Percentiles rank a stretch among this genome's conserved stretches.
Conservation (phyloP, 257 asterid species). For the Orobanche coerulescens region DNA sequence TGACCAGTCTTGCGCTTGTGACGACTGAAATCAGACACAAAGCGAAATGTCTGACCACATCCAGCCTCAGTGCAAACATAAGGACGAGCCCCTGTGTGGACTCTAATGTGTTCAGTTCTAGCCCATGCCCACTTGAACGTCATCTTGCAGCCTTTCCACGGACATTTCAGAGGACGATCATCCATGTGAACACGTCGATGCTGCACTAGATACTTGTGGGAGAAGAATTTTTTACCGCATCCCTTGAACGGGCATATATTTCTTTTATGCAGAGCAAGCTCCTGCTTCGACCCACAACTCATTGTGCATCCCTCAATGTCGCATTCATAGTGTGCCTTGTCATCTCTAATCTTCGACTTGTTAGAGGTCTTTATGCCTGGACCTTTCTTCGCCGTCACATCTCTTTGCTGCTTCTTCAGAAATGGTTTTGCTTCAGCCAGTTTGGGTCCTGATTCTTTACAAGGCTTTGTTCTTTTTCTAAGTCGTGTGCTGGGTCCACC, state of each 20-base stretch:
- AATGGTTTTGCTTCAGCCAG: conserved; percentile 29
- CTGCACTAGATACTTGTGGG: conserved; percentile 93
- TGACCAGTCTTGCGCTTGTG: conserved; percentile 99
- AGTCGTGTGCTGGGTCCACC: conserved; percentile 92
- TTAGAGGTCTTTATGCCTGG: conserved; percentile 24
- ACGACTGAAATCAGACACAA: conserved; percentile 98
- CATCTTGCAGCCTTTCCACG: conserved; percentile 99
- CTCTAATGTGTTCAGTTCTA: conserved; percentile 89
- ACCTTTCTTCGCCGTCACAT: conserved; percentile 35
- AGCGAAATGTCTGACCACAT: conserved; percentile 91
- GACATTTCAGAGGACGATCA: conserved; percentile 95
- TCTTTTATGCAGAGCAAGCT: conserved; percentile 61
- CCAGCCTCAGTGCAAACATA: conserved; percentile 74
- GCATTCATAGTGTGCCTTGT: conserved; percentile 55
- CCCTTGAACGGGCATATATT: conserved; percentile 86
- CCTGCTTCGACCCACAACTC: conserved; percentile 74
- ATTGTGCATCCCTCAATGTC: conserved; percentile 85
- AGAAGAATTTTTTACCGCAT: conserved; percentile 91
- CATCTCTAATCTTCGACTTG: conserved; percentile 38
- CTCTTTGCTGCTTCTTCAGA: conserved; percentile 37
- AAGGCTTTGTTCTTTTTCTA: conserved; percentile 54
- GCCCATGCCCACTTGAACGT: conserved; percentile 99
- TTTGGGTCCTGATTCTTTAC: conserved; percentile 33
- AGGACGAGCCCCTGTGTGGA: conserved; percentile 96
- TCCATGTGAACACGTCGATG: conserved; percentile 95